Evolutionary conservation across 768 basidiomycete genomes (phyloP).

Genomic region (Grammothele lineata): DNA sequence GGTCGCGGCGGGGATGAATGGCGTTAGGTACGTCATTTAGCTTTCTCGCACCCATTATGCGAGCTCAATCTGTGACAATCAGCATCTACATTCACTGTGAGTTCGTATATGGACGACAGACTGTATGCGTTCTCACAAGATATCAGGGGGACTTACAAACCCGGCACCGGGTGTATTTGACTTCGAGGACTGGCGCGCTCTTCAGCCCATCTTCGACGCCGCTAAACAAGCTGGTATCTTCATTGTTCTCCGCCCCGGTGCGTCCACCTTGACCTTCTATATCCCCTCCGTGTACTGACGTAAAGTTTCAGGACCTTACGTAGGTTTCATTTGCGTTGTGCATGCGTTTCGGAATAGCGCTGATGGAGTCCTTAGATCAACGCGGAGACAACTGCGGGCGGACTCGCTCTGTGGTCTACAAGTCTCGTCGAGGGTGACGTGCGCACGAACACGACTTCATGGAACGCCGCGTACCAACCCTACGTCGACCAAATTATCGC

Average conservation of each 20-base stretch:
- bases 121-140: background rate
- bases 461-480: slow-evolving; percentile 62
- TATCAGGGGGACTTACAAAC: slow-evolving; percentile 56
- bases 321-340: background rate
- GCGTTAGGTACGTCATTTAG: slow-evolving; percentile 42
- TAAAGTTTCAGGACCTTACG: slow-evolving; percentile 27
- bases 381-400: slow-evolving; percentile 78
- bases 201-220: slow-evolving; percentile 70
- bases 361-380: slow-evolving; percentile 51
- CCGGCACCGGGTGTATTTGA: slow-evolving; percentile 73
- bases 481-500: slow-evolving; percentile 69
- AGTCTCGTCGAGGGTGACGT: slow-evolving; percentile 59
- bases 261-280: slow-evolving; percentile 7
- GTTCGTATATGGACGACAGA: background rate
- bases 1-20: slow-evolving; percentile 78
- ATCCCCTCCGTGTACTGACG: background rate
- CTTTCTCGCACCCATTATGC: background rate
- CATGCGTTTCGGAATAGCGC: background rate
- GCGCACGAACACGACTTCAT: slow-evolving; percentile 70
- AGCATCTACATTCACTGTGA: slow-evolving; percentile 67
- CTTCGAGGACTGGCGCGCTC: slow-evolving; percentile 63
- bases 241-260: slow-evolving; percentile 76
- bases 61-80: background rate
- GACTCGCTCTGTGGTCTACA: slow-evolving; percentile 67
- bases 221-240: slow-evolving; percentile 72